These are phyloP conservation scores for Auricularia sp. DNA, from an alignment of 768 basidiomycete genomes.

Conservation along the genomic window DNA sequence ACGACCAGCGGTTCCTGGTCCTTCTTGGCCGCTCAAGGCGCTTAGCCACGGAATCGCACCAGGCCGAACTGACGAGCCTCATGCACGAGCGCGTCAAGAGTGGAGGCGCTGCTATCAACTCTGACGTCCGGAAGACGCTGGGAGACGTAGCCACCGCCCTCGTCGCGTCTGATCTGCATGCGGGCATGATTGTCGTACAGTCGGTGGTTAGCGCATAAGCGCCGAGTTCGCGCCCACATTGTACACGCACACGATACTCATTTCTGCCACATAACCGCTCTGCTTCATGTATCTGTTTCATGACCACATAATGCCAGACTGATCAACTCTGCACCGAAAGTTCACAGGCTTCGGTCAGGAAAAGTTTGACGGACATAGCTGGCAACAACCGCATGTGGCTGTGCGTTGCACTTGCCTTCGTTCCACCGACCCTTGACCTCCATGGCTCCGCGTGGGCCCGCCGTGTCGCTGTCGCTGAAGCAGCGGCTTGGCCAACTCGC, in stretches of 20 bases:
- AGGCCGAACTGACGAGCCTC: slow-evolving; percentile 39
- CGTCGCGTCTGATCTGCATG: slow-evolving; percentile 16
- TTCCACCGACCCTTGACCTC: too few species aligned
- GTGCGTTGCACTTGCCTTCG: too few species aligned
- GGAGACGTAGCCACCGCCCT: slow-evolving; percentile 31
- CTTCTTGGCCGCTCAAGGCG: slow-evolving; percentile 66
- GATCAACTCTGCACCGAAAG: too few species aligned
- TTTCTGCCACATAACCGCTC: background rate
- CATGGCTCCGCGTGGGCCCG: background rate
- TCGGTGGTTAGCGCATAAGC: background rate
- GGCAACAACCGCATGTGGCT: too few species aligned
- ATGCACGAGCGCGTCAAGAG: slow-evolving; percentile 16
- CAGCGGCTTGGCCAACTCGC: background rate
- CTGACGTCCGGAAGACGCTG: slow-evolving; percentile 29
- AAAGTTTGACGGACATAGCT: too few species aligned
- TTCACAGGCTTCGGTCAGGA: too few species aligned
- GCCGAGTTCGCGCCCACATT: too few species aligned
- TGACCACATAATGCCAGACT: background rate
- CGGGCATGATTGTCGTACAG: slow-evolving; percentile 6
- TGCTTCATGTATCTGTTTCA: background rate
- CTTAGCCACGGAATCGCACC: slow-evolving; percentile 50
- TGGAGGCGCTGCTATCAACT: slow-evolving; percentile 18
- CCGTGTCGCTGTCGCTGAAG: background rate
- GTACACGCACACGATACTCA: too few species aligned
- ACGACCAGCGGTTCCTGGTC: slow-evolving; percentile 38